Conservation (phyloP, 176 grass and related monocot species). For the Bothriochloa decipiens region DNA sequence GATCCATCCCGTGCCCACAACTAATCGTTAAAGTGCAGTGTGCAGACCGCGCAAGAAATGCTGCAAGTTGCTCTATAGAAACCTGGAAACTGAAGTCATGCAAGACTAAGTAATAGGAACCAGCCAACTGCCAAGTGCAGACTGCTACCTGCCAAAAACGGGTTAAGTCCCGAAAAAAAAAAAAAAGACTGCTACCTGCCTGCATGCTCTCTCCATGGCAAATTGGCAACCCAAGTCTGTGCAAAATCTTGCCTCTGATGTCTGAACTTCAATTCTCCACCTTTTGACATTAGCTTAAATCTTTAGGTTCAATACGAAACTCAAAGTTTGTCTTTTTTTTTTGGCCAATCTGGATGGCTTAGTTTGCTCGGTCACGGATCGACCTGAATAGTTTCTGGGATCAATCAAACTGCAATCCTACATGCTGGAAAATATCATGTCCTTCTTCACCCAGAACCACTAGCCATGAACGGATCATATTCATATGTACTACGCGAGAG, state of each 20-base stretch:
- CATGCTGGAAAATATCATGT: neutral
- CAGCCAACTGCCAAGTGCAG: neutral
- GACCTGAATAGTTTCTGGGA: neutral
- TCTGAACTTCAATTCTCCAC: neutral
- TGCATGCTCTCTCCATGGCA: neutral
- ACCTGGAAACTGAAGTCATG: neutral
- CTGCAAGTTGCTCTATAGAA: constrained; percentile 6
- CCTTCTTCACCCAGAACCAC: neutral
- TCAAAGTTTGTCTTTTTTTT: neutral
- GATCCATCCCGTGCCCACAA: neutral
- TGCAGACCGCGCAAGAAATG: neutral
- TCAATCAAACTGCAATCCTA: neutral
- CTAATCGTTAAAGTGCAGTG: neutral
- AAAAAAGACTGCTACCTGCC: too few species aligned
- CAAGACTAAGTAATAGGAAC: too few species aligned
- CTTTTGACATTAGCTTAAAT: neutral
- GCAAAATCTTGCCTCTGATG: neutral
- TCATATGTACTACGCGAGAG: too few species aligned
- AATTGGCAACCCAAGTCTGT: neutral
- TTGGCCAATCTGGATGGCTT: neutral
- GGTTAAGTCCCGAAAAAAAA: too few species aligned
- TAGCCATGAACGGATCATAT: neutral
- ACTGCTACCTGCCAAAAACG: too few species aligned
- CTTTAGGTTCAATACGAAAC: neutral
- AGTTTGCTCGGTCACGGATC: neutral